Evolutionary conservation across 2,329 filamentous ascomycete genomes (phyloP), one percentile per base, ranked within the genome.

Genomic region (Alternaria rosae): DNA sequence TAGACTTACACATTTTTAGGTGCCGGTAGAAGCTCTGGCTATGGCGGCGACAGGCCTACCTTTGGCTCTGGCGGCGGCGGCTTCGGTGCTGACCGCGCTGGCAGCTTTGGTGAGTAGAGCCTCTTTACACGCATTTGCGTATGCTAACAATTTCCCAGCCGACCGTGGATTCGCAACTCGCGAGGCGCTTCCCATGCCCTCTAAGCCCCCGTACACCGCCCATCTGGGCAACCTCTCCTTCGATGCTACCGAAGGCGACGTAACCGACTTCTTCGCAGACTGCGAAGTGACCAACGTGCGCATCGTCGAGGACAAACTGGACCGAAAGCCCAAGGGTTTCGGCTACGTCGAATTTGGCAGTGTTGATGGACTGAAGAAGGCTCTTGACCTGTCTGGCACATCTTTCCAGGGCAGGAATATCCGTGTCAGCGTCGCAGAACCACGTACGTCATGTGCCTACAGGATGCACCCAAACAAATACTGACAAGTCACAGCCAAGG

Each of bases 171-270:
- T 74, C 42, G 70, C 76, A 32, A 65, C 72, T 50, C 91, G 92
- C 79, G 93, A 97, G 77, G 86, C 90, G 72, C 88, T 93, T 59
- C 94, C 94, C 57, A 88, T 99, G 57, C 95, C 95, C 58, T 91
- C 92, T 67, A 94, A 93, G 83, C 95, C 96, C 62, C 95, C 95
- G 12, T 99, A 89, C 82, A 99, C 95, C 62, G 94, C 94, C 66
- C 95, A 99, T 82, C 86, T 99, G 63, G 95, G 95, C 76, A 99
- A 99, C 79, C 88, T 99, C 64, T 95, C 94, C 52, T 99, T 97
- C 82, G 94, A 99, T 78, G 92, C 94, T 58, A 95, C 92, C 56
- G 87, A 88, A 68, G 91, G 89, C 70, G 91, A 94, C 74, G 90
- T 99, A 66, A 89, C 86, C 71, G 91, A 93, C 54, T 95, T 98